Evolutionary conservation across 1,284 basidiomycete genomes (phyloP), one percentile per base, ranked within the genome.

Genomic region (Sanghuangporus sanghuang): DNA sequence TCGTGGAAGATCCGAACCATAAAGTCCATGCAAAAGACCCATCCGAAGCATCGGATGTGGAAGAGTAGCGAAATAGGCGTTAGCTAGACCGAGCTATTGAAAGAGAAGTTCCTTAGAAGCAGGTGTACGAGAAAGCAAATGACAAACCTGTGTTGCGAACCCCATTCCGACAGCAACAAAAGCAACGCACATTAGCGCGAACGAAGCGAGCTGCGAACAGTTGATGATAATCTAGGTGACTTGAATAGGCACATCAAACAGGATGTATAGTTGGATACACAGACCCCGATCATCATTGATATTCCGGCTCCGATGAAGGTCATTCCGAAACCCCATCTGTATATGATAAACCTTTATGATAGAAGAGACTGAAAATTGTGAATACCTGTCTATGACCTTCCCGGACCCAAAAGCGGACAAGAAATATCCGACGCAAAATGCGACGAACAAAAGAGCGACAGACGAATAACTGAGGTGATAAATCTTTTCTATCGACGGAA

Each of bases 61-160:
- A n/a, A 75, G 65, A 23, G 64, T 68, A 6, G 73, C 71, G 46
- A 75, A 75, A 58, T 73, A 74, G 2, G 73, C 71, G 39, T 74
- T 72, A 49, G 68, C 71, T 11, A 75, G 63, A 14, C 73, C 73
- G 0, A 74, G 67, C 74, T 75, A 62, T 11, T 48, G 42, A n/a
- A 38, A n/a, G 16, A n/a, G 9, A 53, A 12, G 8, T 16, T 36
- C 39, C 1, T 11, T 42, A n/a, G n/a, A 6, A 14, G 21, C 3
- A 2, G 11, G 27, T 3, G 7, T 6, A 40, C 11, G n/a, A 6
- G 16, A 16, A 59, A 32, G 46, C 32, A 54, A 39, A 32, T 2
- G 54, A 9, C 62, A 50, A 9, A 73, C 73, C 70, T 74, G 71
- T 1, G 71, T 73, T 5, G 73, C 69, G 57, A 73, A 75, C 14